Percentiles rank a stretch among this genome's conserved stretches.
These are phyloP conservation scores for Chaetomium globosum DNA, from an alignment of 2,329 filamentous ascomycete genomes.

Conservation along the genomic window DNA sequence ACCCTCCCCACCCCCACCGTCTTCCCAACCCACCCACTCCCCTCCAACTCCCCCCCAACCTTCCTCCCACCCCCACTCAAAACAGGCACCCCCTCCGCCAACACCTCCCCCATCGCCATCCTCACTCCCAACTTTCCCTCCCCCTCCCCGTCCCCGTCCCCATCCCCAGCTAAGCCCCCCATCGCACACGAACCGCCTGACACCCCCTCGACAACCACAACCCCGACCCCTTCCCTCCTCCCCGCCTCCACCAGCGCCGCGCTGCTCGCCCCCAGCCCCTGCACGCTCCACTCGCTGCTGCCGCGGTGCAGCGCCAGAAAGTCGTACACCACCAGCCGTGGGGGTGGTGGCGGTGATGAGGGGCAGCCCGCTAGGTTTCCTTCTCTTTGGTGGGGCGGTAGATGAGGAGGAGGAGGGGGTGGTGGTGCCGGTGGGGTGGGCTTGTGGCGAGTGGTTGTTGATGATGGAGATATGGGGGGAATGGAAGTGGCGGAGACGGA, in stretches of 20 bases:
- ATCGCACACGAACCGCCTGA: not conserved
- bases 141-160: conserved; percentile 21
- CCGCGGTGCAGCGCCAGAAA: conserved; percentile 66
- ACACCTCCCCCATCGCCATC: conserved; percentile 43
- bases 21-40: conserved; percentile 59
- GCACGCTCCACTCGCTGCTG: conserved; percentile 74
- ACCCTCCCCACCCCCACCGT: conserved; percentile 61
- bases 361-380: not conserved
- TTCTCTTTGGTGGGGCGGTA: conserved; percentile 1
- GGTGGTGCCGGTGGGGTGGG: conserved; percentile 39
- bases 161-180: not conserved
- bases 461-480: conserved; percentile 37
- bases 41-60: conserved; percentile 45
- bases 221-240: conserved; percentile 46
- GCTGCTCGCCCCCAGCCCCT: conserved; percentile 67
- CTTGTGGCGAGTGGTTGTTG: conserved; percentile 2
- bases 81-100: conserved; percentile 60
- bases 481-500: conserved; percentile 28
- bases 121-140: conserved; percentile 29
- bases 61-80: conserved; percentile 59
- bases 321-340: conserved; percentile 65
- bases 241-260: conserved; percentile 66
- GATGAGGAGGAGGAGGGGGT: conserved; percentile 7
- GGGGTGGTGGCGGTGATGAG: conserved; percentile 31
- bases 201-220: conserved; percentile 51